Evolutionary conservation across 495 filamentous ascomycete genomes (phyloP), one percentile per base, ranked within the genome.

Genomic region (Aspergillus conjunctus): DNA sequence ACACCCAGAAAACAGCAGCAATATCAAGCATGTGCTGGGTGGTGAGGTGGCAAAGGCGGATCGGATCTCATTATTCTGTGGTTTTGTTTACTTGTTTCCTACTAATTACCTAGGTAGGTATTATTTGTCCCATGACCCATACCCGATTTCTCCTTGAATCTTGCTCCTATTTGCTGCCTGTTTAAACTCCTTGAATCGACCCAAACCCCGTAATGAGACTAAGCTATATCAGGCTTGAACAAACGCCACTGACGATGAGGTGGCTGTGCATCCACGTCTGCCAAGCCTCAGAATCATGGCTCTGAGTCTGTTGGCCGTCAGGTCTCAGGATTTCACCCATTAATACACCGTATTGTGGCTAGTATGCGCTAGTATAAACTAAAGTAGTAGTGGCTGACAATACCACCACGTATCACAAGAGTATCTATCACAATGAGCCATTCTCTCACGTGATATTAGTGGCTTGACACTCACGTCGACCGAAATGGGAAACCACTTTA

Each of bases 401-500:
- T 37, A 48, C 44, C n/a, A 48, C 44, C 9, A 10, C 14, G 39
- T 14, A 12, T 10, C 39, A 5, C 10, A 0, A 43, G 5, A 43
- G n/a, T n/a, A n/a, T n/a, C n/a, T n/a, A n/a, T n/a, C n/a, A n/a
- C n/a, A n/a, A n/a, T n/a, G n/a, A n/a, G n/a, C n/a, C n/a, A n/a
- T n/a, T n/a, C n/a, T n/a, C n/a, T 33, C 61, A 66, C 58, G 55
- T 69, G 66, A 56, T 34, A 10, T 5, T 0, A 37, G 61, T 59
- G 63, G 61, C 53, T 56, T 7, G 1, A 10, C 14, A 10, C 26
- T 65, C 73, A 65, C 72, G 71, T 58, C 51, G 26, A 8, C 69
- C 69, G 31, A 68, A 76, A 68, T 0, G 49, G 68, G 71, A 72
- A 77, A 73, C 60, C 74, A 69, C 72, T 77, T 77, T 67, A 77